Conservation (phyloP, 2,329 filamentous ascomycete genomes). For the Hypocreales sp. region DNA sequence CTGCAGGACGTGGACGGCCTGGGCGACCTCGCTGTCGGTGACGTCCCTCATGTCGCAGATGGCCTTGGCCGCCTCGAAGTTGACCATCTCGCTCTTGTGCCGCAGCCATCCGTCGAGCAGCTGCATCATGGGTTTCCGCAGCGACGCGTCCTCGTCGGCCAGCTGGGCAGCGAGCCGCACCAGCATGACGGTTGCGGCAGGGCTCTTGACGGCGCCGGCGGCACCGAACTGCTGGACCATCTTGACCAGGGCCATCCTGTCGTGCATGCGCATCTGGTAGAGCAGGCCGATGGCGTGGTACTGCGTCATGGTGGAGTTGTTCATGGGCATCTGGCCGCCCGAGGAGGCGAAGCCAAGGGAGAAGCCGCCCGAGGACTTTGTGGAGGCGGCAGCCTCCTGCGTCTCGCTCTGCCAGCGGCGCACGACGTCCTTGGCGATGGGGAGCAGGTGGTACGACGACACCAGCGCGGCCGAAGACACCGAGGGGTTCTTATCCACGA, state of each 20-base stretch:
- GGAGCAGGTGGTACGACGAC: conserved; percentile 93
- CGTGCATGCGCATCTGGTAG: conserved; percentile 95
- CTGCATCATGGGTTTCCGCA: conserved; percentile 93
- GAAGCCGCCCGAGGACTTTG: conserved; percentile 80
- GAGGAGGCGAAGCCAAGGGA: conserved; percentile 79
- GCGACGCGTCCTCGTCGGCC: conserved; percentile 77
- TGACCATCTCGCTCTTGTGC: conserved; percentile 99
- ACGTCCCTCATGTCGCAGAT: conserved; percentile 93
- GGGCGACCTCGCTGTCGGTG: conserved; percentile 76
- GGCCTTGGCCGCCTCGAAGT: conserved; percentile 96
- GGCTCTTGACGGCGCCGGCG: conserved; percentile 85
- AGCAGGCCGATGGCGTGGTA: conserved; percentile 96
- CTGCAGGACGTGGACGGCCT: conserved; percentile 89
- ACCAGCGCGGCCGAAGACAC: conserved; percentile 92
- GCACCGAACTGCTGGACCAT: conserved; percentile 99
- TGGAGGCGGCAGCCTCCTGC: conserved; percentile 83
- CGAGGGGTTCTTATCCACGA: conserved; percentile 96
- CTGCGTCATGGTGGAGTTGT: conserved; percentile 94
- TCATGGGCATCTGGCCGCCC: conserved; percentile 59
- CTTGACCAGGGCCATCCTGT: conserved; percentile 96
- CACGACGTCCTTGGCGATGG: conserved; percentile 89
- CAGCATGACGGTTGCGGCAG: conserved; percentile 80
- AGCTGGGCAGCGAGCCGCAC: conserved; percentile 87
- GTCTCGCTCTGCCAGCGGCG: conserved; percentile 97
- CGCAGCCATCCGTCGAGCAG: conserved; percentile 91